phyloP scores from a whole-genome alignment of 2,329 filamentous ascomycete genomes.

The Diplodia scrobiculata region DNA sequence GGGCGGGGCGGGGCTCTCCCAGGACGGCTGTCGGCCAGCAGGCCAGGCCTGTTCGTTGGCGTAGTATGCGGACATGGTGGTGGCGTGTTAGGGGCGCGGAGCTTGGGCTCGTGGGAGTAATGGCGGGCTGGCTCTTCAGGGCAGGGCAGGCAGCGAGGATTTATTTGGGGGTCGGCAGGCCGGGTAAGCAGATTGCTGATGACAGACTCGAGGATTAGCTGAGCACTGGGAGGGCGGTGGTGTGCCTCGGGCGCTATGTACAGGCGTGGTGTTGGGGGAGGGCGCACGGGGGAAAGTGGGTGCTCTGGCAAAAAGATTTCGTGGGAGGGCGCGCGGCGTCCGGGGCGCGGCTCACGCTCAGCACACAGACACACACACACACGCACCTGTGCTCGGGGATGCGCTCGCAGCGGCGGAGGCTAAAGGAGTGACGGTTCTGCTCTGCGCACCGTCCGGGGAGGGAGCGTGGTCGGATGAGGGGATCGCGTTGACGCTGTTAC shows the following conservation, averaged over 20 bases:
- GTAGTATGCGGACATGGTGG: slow-evolving; percentile 59
- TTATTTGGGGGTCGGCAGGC: background rate
- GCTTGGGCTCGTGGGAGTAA: slow-evolving; percentile 3
- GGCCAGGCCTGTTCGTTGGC: slow-evolving; percentile 64
- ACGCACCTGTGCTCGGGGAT: slow-evolving; percentile 5
- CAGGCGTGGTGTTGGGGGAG: slow-evolving; percentile 29
- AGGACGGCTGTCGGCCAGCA: slow-evolving; percentile 65
- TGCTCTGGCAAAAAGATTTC: slow-evolving; percentile 30
- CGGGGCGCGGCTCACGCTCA: slow-evolving; percentile 21
- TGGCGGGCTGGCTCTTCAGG: background rate
- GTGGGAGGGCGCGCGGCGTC: slow-evolving; percentile 26
- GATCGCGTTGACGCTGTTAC: background rate
- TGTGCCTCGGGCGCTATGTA: slow-evolving; percentile 27
- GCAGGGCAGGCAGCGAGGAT: slow-evolving; percentile 19
- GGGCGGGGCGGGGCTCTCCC: slow-evolving; percentile 72
- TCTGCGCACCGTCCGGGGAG: slow-evolving; percentile 22
- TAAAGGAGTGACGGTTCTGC: slow-evolving; percentile 29
- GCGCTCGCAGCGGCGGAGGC: slow-evolving; percentile 11
- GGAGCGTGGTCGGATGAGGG: slow-evolving; percentile 21
- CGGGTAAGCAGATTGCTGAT: slow-evolving; percentile 3
- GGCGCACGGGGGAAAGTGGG: slow-evolving; percentile 29
- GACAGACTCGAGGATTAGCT: slow-evolving; percentile 19
- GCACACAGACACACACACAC: background rate
- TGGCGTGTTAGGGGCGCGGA: slow-evolving; percentile 22
- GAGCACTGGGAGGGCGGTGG: slow-evolving; percentile 22